Conservation (phyloP, 805 yeast species). For the Priceomyces castillae region DNA sequence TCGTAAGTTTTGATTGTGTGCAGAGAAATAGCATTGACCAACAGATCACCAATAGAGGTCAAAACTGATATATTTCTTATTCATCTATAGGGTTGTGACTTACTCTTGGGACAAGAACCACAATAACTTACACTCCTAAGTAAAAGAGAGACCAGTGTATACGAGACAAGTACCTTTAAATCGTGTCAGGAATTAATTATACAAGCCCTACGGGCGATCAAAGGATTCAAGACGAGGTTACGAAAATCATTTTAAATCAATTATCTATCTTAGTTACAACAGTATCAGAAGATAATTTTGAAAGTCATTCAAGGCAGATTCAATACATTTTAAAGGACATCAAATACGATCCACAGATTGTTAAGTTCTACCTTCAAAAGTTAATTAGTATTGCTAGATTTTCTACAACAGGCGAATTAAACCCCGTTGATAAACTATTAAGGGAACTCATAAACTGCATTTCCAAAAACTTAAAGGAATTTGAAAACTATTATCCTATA, state of each 20-base stretch:
- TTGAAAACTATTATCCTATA: constrained; percentile 22
- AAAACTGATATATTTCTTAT: not conserved
- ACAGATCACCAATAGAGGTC: not conserved
- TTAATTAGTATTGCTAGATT: constrained; percentile 14
- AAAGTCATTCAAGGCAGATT: constrained; percentile 42
- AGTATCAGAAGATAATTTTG: constrained; percentile 39
- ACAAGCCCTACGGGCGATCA: constrained; percentile 42
- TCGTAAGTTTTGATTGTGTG: not conserved
- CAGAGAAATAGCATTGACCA: not conserved
- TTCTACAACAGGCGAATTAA: constrained; percentile 10
- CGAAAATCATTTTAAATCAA: constrained; percentile 48
- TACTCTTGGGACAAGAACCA: not conserved
- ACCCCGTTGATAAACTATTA: constrained; percentile 26
- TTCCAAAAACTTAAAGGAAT: constrained; percentile 23
- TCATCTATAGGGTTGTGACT: not conserved
- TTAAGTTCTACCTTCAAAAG: constrained; percentile 20
- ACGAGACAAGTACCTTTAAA: constrained; percentile 6
- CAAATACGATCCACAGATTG: constrained; percentile 14
- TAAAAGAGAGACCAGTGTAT: not conserved
- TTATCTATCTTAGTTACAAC: constrained; percentile 50
- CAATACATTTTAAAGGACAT: constrained; percentile 40
- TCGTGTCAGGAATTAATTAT: constrained; percentile 34
- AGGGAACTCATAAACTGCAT: constrained; percentile 23
- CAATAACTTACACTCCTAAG: not conserved
- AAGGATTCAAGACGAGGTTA: constrained; percentile 24